phyloP scores from a whole-genome alignment of 169 alveolate genomes.

The Plasmodium vivax region DNA sequence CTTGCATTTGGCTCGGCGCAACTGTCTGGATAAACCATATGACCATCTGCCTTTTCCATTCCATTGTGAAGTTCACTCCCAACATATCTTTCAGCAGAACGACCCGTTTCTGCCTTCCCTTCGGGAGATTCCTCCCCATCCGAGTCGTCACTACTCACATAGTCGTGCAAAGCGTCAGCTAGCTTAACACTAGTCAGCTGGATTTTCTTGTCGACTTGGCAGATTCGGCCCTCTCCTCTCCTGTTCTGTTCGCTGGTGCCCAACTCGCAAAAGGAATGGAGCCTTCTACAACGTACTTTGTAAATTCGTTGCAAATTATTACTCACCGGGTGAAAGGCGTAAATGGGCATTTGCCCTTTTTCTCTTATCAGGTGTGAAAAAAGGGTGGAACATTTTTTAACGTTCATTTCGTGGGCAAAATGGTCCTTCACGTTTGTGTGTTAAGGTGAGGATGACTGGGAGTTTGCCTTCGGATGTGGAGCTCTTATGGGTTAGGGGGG shows the following conservation, averaged over 20 bases:
- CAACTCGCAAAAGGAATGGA: not conserved
- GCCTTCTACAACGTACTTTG: not conserved
- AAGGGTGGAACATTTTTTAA: slow-evolving; percentile 30
- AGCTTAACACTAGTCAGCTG: slow-evolving; percentile 45
- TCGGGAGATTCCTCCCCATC: slow-evolving; percentile 30
- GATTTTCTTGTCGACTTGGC: slow-evolving; percentile 40
- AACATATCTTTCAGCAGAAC: not conserved
- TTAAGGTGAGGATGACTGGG: not conserved
- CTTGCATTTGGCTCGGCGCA: not conserved
- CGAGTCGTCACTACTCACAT: slow-evolving; percentile 59
- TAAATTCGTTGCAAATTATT: not conserved
- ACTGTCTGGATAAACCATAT: not conserved
- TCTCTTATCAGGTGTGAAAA: slow-evolving; percentile 15
- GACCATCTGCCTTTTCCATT: not conserved
- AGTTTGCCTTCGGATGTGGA: not conserved
- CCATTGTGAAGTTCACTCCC: not conserved
- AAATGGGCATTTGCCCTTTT: slow-evolving; percentile 26
- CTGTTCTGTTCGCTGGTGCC: slow-evolving; percentile 5
- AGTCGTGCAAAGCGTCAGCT: not conserved
- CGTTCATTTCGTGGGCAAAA: slow-evolving; percentile 41
- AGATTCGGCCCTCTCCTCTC: not conserved
- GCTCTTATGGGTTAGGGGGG: not conserved
- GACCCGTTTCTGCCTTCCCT: not conserved
- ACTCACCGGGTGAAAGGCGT: not conserved
- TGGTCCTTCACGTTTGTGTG: not conserved